Evolutionary conservation across 2,329 filamentous ascomycete species (phyloP), one percentile per base, ranked within the genome.

Genomic region (Fusarium scirpi): DNA sequence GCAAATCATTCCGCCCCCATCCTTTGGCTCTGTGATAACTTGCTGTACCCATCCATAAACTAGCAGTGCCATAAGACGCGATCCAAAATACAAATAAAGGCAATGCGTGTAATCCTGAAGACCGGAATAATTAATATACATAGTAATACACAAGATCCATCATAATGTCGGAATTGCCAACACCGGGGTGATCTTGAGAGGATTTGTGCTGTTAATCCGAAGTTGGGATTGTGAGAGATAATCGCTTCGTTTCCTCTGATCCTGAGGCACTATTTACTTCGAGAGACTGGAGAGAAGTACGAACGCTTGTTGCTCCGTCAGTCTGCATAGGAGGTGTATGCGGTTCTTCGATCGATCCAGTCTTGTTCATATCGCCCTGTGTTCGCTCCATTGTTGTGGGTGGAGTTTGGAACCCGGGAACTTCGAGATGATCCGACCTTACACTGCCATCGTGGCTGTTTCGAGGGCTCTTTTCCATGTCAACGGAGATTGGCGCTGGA

Each of bases 401-500:
- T 16, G 71, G 72, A 8, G 65, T 63, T 52, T 72, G 72, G 20
- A 70, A 71, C 16, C 71, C 64, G n/a, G 65, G 51, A 41, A 76
- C 71, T 20, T 72, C 67, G 20, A 70, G 62, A 43, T 65, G 61
- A 8, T 70, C 68, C 11, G 72, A 67, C 11, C 54, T 47, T 10
- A 40, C 34, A 56, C 62, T 72, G 13, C 58, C 64, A 25, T 82
- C 81, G n/a, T 80, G 76, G 40, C 80, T 83, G 48, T 66, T 69
- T 15, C 78, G 77, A 16, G 74, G 72, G 54, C 77, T 81, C 58
- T 78, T 80, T 13, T 80, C 79, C 20, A 72, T 25, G n/a, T 77
- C 76, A 16, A 71, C 52, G 9, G 74, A 66, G 3, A 73, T 65
- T n/a, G 75, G 59, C 7, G 57, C 67, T 25, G 80, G 81, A 13